Conservation (phyloP, 1,139 yeast genomes). For the Lodderomyces metapsilosis region DNA sequence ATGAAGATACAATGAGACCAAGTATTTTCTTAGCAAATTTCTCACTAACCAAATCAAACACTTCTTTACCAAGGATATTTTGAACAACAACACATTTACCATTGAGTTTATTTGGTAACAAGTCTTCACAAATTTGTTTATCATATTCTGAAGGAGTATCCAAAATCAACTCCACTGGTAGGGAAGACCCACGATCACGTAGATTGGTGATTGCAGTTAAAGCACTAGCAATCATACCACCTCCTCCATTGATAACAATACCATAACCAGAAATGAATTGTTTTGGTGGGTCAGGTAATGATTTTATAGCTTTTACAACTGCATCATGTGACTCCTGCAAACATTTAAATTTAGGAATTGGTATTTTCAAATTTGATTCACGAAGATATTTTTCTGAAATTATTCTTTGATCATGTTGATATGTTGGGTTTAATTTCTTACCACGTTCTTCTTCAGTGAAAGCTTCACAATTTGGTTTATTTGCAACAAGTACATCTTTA, state of each 20-base stretch:
- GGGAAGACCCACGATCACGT: constrained; percentile 31
- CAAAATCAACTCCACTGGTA: constrained; percentile 38
- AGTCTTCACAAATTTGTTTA: constrained; percentile 27
- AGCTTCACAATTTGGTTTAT: constrained; percentile 22
- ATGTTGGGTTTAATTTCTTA: constrained; percentile 18
- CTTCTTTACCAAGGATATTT: constrained; percentile 23
- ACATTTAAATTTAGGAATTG: constrained; percentile 20
- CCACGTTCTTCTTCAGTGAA: constrained; percentile 25
- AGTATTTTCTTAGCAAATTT: constrained; percentile 31
- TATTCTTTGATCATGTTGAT: constrained; percentile 20
- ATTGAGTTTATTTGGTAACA: constrained; percentile 27
- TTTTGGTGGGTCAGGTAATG: constrained; percentile 24
- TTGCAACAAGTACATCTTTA: constrained; percentile 17
- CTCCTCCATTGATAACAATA: constrained; percentile 34
- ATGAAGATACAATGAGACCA: constrained; percentile 34
- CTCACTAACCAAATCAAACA: constrained; percentile 19
- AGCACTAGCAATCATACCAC: constrained; percentile 28
- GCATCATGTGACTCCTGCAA: constrained; percentile 26
- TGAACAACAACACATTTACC: constrained; percentile 34
- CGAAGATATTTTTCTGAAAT: constrained; percentile 16
- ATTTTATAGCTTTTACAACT: constrained; percentile 23
- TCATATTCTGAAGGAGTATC: constrained; percentile 26
- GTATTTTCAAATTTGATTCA: constrained; percentile 12
- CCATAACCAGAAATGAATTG: constrained; percentile 33
- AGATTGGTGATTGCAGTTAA: constrained; percentile 31